Conservation (phyloP, 805 yeast species). For the Candida arabinofermentans region DNA sequence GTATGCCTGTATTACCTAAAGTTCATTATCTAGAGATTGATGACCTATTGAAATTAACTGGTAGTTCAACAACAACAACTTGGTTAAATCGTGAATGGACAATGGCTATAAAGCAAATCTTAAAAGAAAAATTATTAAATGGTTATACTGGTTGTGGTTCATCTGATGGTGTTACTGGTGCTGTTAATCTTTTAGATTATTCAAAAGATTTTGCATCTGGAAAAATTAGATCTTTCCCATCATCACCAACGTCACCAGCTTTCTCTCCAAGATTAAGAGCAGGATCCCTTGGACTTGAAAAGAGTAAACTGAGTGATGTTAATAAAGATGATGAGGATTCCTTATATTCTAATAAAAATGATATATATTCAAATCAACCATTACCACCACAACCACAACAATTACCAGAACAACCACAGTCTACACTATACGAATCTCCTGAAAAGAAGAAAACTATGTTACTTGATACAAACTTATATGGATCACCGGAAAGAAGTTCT, state of each 20-base stretch:
- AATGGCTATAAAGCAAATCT: conserved; percentile 46
- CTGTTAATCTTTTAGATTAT: conserved; percentile 31
- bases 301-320: conserved; percentile 6
- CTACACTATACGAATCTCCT: background rate
- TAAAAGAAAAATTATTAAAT: conserved; percentile 48
- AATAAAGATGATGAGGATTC: background rate
- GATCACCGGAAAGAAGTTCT: background rate
- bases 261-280: conserved; percentile 32
- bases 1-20: conserved; percentile 76
- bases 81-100: conserved; percentile 68
- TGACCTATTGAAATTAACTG: conserved; percentile 46
- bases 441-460: background rate
- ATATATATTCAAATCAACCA: background rate
- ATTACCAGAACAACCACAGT: background rate
- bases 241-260: conserved; percentile 34
- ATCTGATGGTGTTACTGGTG: conserved; percentile 56
- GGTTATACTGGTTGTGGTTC: conserved; percentile 82
- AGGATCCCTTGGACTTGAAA: conserved; percentile 8
- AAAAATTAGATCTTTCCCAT: conserved; percentile 22
- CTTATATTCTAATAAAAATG: background rate
- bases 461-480: background rate
- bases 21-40: conserved; percentile 66
- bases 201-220: conserved; percentile 26
- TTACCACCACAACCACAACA: background rate
- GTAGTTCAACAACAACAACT: conserved; percentile 26